These are phyloP conservation scores for Claviceps africana DNA, from an alignment of 2,329 filamentous ascomycete species.

Conservation along the genomic window DNA sequence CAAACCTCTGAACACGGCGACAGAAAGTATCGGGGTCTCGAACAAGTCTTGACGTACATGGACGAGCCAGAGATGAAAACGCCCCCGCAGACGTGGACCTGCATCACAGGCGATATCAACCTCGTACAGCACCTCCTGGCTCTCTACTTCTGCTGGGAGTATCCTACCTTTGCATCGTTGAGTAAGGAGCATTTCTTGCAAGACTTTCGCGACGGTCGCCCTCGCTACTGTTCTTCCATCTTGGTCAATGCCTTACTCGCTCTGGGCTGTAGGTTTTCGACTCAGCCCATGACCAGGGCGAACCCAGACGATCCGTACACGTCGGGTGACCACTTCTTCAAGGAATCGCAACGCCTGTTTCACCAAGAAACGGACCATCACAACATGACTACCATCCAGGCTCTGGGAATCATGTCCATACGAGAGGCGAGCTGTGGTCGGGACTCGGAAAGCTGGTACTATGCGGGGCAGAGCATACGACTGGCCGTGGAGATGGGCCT, in stretches of 20 bases:
- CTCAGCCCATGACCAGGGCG: constrained; percentile 47
- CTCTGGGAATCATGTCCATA: constrained; percentile 62
- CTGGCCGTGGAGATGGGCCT: constrained; percentile 60
- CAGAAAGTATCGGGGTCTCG: constrained; percentile 26
- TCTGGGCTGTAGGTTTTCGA: constrained; percentile 55
- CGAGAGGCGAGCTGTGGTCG: constrained; percentile 59
- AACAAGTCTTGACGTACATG: constrained; percentile 34
- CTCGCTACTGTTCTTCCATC: constrained; percentile 53
- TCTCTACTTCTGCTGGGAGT: constrained; percentile 63
- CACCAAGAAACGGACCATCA: constrained; percentile 44
- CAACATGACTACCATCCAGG: constrained; percentile 57
- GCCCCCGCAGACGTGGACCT: constrained; percentile 41
- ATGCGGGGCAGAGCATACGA: constrained; percentile 57
- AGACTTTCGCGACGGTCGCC: constrained; percentile 46
- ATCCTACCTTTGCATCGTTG: constrained; percentile 59
- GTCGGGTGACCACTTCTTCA: constrained; percentile 62
- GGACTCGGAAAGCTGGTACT: constrained; percentile 60
- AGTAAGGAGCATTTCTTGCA: constrained; percentile 57
- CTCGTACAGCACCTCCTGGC: constrained; percentile 51
- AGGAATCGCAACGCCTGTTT: constrained; percentile 50
- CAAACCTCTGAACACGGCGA: constrained; percentile 16
- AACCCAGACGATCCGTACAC: constrained; percentile 47
- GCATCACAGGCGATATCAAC: constrained; percentile 39
- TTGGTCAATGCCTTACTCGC: constrained; percentile 53
- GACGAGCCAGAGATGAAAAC: constrained; percentile 29